Evolutionary conservation across 2,329 filamentous ascomycete species (phyloP), one percentile per base, ranked within the genome.

Genomic region (Alternaria longipes): DNA sequence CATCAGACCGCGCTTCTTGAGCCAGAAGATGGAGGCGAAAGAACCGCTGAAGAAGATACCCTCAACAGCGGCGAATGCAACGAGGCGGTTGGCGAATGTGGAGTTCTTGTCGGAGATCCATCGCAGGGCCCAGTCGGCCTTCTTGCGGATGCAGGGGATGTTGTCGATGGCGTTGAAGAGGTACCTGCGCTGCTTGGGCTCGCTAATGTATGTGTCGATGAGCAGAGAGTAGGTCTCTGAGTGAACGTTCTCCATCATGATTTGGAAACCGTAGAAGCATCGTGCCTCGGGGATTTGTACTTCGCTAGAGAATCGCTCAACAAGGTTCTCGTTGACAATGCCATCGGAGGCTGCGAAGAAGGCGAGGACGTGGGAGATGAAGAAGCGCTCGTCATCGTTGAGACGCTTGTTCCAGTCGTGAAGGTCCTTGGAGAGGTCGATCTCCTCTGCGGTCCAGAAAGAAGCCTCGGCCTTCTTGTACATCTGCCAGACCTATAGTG

Each of bases 171-270:
- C 95, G 77, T 99, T 97, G 85, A 99, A 98, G 59, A 99, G 90
- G 80, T 98, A 94, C 64, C 88, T 91, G 72, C 93, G 90, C 85
- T 99, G 94, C 79, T 91, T 91, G 65, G 92, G 91, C 85, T 99
- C 95, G 87, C 96, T 97, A 84, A 99, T 97, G 83, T 99, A 99
- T 65, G 94, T 97, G 81, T 99, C 95, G 80, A 99, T 99, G 79
- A 99, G 90, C 36, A 99, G 90, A 20, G 94, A 98, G 88, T 99
- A 99, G 56, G 95, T 99, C 85, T 99, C 95, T 16, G 95, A 97
- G 87, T 99, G 95, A 76, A 99, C 97, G 85, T 99, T 99, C 87
- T 99, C 95, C 92, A 99, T 98, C 95, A 99, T 99, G 85, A 98
- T 98, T 85, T 99, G 95, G 88, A 99, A 99, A 68, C 95, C 95